Evolutionary conservation across 2,329 filamentous ascomycete species (phyloP), one percentile per base, ranked within the genome.

Genomic region (Colletotrichum karsti): DNA sequence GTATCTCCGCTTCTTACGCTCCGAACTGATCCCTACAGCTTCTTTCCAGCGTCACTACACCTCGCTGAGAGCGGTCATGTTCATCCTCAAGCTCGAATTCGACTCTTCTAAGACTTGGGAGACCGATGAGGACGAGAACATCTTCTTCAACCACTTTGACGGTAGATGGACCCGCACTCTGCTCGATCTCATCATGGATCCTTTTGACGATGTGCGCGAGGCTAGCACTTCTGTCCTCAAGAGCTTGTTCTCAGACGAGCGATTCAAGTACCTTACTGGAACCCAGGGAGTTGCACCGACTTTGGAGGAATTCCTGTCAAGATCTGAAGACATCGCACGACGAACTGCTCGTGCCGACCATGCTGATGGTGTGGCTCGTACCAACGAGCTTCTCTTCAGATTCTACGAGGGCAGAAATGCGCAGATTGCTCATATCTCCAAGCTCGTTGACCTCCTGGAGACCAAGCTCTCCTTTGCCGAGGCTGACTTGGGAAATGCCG

Each of bases 31-130:
- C 3, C 91, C 94, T 3, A 95, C 92, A 1, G 90, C 93, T 15
- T 96, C 95, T 10, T 99, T 98, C 75, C 95, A 97, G 76, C 89
- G 94, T 7, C 95, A 97, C 72, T 92, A 95, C 51, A 93, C 92
- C 2, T 90, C 93, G 2, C 79, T 98, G 5, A 94, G 91, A 74
- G 90, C 92, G 1, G 79, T 95, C 28, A 83, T 83, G 1, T 85
- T 91, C 58, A 81, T 95, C n/a, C 79, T 94, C 6, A 88, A 88
- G 66, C 89, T 92, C 44, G 92, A 92, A 28, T 81, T 92, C n/a
- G 91, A 92, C 69, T 74, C 82, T 7, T 73, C 75, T 3, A 80
- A 80, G 67, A 74, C 77, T 5, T 81, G 79, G 80, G 77, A 80
- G 59, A 79, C 80, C 1, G 63, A 71, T 39, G 78, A 79, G 58